Conservation (phyloP, 345 rosid genomes). For the Cardamine resedifolia region DNA sequence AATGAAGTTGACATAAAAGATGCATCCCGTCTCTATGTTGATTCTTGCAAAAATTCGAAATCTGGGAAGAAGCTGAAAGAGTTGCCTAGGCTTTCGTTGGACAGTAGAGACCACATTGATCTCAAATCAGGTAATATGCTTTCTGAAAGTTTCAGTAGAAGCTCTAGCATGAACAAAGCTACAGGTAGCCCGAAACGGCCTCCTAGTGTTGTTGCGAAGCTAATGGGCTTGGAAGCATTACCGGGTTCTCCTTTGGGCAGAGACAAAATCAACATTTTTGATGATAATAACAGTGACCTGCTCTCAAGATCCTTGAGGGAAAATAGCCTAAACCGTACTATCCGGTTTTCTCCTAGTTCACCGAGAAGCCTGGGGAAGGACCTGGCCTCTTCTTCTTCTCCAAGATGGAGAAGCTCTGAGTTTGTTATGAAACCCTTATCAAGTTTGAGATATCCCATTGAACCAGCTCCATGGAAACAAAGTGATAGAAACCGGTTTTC, state of each 20-base stretch:
- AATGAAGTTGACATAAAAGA: conserved; percentile 54
- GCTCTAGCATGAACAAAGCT: conserved; percentile 43
- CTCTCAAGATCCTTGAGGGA: conserved; percentile 48
- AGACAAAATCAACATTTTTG: conserved; percentile 29
- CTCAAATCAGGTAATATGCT: conserved; percentile 40
- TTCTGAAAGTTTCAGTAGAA: conserved; percentile 46
- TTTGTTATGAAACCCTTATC: conserved; percentile 74
- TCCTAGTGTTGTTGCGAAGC: conserved; percentile 81
- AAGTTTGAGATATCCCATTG: conserved; percentile 65
- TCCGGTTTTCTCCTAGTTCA: conserved; percentile 44
- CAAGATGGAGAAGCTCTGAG: conserved; percentile 75
- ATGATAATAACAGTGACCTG: conserved; percentile 40
- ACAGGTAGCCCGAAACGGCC: conserved; percentile 49
- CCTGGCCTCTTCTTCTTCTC: conserved; percentile 50
- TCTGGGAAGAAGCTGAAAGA: conserved; percentile 62
- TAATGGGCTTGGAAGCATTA: conserved; percentile 88
- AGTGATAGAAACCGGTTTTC: conserved; percentile 46
- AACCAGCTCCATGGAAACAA: conserved; percentile 92
- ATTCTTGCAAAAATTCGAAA: conserved; percentile 62
- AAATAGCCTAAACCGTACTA: conserved; percentile 47
- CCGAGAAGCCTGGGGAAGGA: conserved; percentile 55
- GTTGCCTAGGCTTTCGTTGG: conserved; percentile 72
- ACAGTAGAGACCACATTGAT: conserved; percentile 51
- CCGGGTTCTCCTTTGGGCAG: conserved; percentile 55
- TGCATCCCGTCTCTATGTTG: conserved; percentile 60